These are phyloP conservation scores for Cyclotella choctawhatcheeana DNA, from an alignment of 108 stramenopile genomes.

Conservation along the genomic window DNA sequence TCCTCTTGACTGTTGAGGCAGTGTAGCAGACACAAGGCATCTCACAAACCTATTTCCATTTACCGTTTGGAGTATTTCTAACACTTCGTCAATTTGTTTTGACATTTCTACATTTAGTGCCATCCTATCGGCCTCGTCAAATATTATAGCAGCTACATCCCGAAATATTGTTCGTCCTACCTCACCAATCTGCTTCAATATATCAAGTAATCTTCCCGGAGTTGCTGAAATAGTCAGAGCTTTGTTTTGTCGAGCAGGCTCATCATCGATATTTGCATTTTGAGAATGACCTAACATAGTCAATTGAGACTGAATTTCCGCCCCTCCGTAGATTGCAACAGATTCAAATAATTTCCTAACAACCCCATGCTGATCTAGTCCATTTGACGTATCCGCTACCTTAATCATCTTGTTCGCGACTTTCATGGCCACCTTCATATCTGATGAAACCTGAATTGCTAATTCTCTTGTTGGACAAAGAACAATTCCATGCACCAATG, in stretches of 20 bases:
- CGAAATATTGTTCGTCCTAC: constrained; percentile 12
- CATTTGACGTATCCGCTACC: background rate
- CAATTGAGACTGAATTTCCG: constrained; percentile 51
- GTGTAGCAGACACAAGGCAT: constrained; percentile 71
- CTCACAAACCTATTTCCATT: constrained; percentile 12
- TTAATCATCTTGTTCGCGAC: constrained; percentile 44
- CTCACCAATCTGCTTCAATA: constrained; percentile 36
- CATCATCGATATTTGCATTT: background rate
- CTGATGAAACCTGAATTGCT: constrained; percentile 62
- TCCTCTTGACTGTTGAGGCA: constrained; percentile 43
- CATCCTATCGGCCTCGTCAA: constrained; percentile 86
- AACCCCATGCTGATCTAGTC: background rate
- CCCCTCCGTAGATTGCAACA: constrained; percentile 69
- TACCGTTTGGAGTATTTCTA: constrained; percentile 31
- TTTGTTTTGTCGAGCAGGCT: background rate
- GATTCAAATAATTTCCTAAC: constrained; percentile 12
- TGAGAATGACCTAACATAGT: constrained; percentile 5
- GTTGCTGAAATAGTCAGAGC: constrained; percentile 58
- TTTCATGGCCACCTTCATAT: constrained; percentile 35
- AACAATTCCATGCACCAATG: constrained; percentile 48
- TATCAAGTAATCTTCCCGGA: constrained; percentile 69
- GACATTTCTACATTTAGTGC: constrained; percentile 68
- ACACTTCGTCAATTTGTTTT: constrained; percentile 59
- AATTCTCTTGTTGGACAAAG: constrained; percentile 81
- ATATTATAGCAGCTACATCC: constrained; percentile 43